A percentile compares a stretch with the other conserved stretches of the same genome.
Evolutionary conservation across 2,329 filamentous ascomycete genomes (phyloP).

Genomic region (Colletotrichum somersetense): DNA sequence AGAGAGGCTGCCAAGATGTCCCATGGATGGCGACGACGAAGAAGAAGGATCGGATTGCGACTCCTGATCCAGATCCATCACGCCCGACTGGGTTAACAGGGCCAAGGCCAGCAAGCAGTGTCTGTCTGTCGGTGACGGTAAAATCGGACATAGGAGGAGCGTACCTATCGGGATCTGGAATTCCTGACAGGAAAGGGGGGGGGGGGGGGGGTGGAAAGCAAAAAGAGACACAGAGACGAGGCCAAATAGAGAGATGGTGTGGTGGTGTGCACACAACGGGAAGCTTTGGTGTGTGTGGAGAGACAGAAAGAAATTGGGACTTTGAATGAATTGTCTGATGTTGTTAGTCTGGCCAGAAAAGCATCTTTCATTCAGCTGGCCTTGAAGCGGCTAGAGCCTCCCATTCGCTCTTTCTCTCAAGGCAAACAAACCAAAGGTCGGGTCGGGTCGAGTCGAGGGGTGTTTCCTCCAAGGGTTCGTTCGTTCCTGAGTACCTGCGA

Average conservation of each 20-base stretch:
- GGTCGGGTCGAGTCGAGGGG: slow-evolving; percentile 12
- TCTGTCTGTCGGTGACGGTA: neutral
- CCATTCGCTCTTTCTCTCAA: slow-evolving; percentile 9
- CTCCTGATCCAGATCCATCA: neutral
- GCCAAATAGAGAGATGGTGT: slow-evolving; percentile 11
- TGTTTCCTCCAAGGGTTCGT: neutral
- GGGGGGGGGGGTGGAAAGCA: neutral
- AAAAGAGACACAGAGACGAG: neutral
- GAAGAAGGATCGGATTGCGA: neutral
- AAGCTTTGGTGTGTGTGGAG: slow-evolving; percentile 6
- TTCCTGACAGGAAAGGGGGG: neutral
- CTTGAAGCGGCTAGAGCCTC: neutral
- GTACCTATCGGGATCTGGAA: neutral
- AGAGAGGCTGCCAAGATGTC: neutral
- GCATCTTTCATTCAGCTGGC: slow-evolving; percentile 28
- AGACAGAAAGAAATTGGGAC: neutral
- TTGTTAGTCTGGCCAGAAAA: neutral
- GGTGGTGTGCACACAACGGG: slow-evolving; percentile 1
- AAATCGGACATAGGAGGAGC: slow-evolving; percentile 17
- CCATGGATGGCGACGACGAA: slow-evolving; percentile 3
- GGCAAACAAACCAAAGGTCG: neutral
- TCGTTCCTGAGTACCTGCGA: neutral
- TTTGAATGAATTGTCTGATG: neutral
- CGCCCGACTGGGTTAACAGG: neutral
- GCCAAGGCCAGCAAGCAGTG: neutral